Evolutionary conservation across 768 basidiomycete species (phyloP).

Genomic region (Suillus clintonianus): DNA sequence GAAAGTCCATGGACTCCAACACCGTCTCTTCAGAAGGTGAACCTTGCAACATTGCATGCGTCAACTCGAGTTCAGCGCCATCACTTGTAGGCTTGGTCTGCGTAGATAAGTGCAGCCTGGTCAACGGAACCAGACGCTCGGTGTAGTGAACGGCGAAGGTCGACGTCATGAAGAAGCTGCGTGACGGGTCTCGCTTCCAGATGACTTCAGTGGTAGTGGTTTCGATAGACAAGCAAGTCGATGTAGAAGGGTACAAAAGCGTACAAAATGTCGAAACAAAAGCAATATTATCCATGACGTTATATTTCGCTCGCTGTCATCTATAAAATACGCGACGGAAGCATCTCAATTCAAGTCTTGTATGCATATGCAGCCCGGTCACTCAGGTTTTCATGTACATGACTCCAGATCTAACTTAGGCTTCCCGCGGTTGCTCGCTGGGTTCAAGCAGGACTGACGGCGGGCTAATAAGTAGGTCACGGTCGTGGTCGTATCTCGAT

Average conservation of each 20-base stretch:
- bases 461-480: too few species aligned
- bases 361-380: too few species aligned
- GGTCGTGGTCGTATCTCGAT: too few species aligned
- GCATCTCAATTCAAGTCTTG: too few species aligned
- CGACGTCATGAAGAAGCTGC: conserved; percentile 8
- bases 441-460: too few species aligned
- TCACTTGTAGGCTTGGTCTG: conserved; percentile 9
- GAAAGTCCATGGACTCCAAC: conserved; percentile 13
- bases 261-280: neutral
- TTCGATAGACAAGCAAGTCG: neutral
- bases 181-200: neutral
- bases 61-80: conserved; percentile 11
- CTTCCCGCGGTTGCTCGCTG: too few species aligned
- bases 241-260: neutral
- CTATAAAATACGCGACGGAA: too few species aligned
- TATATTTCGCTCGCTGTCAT: too few species aligned
- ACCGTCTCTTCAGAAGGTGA: conserved; percentile 21
- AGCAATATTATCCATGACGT: too few species aligned
- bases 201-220: neutral
- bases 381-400: too few species aligned
- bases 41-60: conserved; percentile 22
- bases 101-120: conserved; percentile 8
- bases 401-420: too few species aligned
- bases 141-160: conserved; percentile 31
- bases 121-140: conserved; percentile 22